A percentile compares a stretch with the other conserved stretches of the same genome.
phyloP scores from a whole-genome alignment of 306 rosid genomes.

The Dryas drummondii region DNA sequence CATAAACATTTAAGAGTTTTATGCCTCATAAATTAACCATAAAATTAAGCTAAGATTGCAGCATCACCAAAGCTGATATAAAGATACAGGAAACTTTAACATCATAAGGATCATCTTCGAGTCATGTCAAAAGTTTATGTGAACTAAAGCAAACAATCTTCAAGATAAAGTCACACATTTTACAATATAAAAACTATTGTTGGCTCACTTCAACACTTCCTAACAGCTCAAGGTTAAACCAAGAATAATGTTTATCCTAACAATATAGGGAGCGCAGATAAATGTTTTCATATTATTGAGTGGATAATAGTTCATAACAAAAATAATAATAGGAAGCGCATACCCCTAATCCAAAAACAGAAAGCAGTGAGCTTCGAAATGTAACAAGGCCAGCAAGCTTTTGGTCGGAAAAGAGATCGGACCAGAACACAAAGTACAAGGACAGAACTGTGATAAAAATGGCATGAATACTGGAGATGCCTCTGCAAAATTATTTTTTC shows the following conservation, averaged over 20 bases:
- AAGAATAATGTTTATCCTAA: not conserved
- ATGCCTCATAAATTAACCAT: not conserved
- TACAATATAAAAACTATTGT: not conserved
- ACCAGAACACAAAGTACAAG: conserved; percentile 57
- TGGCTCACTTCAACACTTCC: conserved; percentile 1
- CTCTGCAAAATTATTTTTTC: conserved; percentile 38
- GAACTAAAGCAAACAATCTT: not conserved
- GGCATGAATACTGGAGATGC: conserved; percentile 60
- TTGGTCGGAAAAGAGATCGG: conserved; percentile 65
- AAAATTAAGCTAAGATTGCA: not conserved
- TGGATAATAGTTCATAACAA: not conserved
- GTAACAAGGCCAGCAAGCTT: conserved; percentile 43
- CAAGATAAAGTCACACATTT: not conserved
- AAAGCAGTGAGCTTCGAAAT: conserved; percentile 51
- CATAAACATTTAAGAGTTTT: no score
- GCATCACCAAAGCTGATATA: not conserved
- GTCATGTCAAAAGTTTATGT: not conserved
- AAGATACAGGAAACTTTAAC: not conserved
- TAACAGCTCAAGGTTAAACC: not conserved
- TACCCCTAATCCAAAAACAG: conserved; percentile 58
- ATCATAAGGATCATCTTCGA: not conserved
- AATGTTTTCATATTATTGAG: not conserved
- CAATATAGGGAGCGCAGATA: not conserved
- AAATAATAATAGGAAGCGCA: not conserved
- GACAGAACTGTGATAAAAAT: conserved; percentile 52